Percentiles rank a stretch among this genome's conserved stretches.
These are phyloP conservation scores for Boletus tomentosulus DNA, from an alignment of 768 basidiomycete genomes.

Conservation along the genomic window DNA sequence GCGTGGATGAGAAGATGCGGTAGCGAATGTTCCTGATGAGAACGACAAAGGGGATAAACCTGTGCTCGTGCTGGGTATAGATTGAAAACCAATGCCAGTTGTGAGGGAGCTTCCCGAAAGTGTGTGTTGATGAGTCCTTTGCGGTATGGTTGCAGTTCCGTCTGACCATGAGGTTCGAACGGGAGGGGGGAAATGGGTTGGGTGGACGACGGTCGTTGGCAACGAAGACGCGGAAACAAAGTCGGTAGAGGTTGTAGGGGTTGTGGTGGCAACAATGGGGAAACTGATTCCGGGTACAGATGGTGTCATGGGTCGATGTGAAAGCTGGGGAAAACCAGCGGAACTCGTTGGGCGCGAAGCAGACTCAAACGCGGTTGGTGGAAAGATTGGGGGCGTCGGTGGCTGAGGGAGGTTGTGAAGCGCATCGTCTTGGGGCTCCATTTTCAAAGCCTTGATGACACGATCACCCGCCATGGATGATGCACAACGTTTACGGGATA, in stretches of 20 bases:
- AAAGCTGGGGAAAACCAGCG: constrained; percentile 21
- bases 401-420: constrained; percentile 25
- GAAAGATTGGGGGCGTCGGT: constrained; percentile 21
- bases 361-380: constrained; percentile 27
- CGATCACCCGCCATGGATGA: constrained; percentile 45
- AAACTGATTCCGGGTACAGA: constrained; percentile 16
- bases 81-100: constrained; percentile 25
- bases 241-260: constrained; percentile 19
- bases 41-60: constrained; percentile 28
- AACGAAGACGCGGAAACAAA: constrained; percentile 22
- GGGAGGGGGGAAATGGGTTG: constrained; percentile 22
- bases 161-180: constrained; percentile 31
- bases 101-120: constrained; percentile 30
- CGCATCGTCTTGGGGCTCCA: constrained; percentile 45
- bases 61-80: constrained; percentile 32
- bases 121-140: constrained; percentile 30
- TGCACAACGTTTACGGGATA: constrained; percentile 49
- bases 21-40: constrained; percentile 29
- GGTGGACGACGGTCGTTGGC: constrained; percentile 19
- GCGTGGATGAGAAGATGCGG: constrained; percentile 24
- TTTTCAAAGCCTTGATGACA: constrained; percentile 44
- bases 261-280: constrained; percentile 19
- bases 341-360: constrained; percentile 34
- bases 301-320: constrained; percentile 17
- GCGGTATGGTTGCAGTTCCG: constrained; percentile 23